These are phyloP conservation scores for Metschnikowia arizonensis DNA, from an alignment of 805 yeast species.

Conservation along the genomic window DNA sequence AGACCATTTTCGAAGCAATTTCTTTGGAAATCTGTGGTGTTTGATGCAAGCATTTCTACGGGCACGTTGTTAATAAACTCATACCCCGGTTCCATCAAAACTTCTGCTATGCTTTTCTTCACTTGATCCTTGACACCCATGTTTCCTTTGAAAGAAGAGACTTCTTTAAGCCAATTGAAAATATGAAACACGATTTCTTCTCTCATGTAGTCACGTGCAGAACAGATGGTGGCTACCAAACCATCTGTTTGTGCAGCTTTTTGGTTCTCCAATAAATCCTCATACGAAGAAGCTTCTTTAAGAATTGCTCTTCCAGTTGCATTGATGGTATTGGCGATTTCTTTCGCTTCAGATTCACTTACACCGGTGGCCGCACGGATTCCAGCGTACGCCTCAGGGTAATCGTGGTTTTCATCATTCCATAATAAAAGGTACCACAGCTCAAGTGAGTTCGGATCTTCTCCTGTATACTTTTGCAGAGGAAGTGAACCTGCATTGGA, in stretches of 20 bases:
- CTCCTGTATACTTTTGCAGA: conserved; percentile 26
- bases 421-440: conserved; percentile 55
- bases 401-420: conserved; percentile 75
- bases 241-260: conserved; percentile 44
- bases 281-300: conserved; percentile 25
- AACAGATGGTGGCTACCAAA: conserved; percentile 51
- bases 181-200: conserved; percentile 44
- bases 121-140: conserved; percentile 26
- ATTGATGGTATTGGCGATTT: conserved; percentile 45
- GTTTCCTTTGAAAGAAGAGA: conserved; percentile 26
- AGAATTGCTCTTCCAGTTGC: conserved; percentile 48
- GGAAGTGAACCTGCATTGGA: conserved; percentile 35
- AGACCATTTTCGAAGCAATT: conserved; percentile 33
- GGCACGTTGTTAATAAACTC: conserved; percentile 32
- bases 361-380: conserved; percentile 34
- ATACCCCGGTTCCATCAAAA: conserved; percentile 36
- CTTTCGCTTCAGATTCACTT: conserved; percentile 25
- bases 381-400: conserved; percentile 49
- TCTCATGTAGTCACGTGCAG: conserved; percentile 48
- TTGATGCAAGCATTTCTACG: conserved; percentile 18
- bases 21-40: conserved; percentile 13
- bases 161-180: conserved; percentile 48
- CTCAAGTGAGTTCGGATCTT: conserved; percentile 31
- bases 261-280: conserved; percentile 29
- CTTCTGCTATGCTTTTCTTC: conserved; percentile 41